phyloP scores from a whole-genome alignment of 495 filamentous ascomycete genomes.

The Immersiella caudata region DNA sequence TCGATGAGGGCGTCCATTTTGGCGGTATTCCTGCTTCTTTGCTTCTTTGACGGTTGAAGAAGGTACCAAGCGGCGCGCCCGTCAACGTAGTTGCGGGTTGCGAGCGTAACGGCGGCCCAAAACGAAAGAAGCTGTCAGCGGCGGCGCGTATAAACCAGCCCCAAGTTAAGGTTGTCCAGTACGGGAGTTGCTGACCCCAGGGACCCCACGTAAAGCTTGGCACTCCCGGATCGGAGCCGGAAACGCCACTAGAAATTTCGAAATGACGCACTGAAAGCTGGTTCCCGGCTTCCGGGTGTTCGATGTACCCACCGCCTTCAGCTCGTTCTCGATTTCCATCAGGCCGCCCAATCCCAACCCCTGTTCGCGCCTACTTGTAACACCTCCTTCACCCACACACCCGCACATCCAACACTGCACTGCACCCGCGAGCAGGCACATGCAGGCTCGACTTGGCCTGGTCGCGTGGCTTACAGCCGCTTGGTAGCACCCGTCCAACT shows the following conservation, averaged over 20 bases:
- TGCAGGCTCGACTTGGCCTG: conserved; percentile 17
- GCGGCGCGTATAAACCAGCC: too few relatives aligned
- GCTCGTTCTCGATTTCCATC: background rate
- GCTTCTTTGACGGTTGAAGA: too few relatives aligned
- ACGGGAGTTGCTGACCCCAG: background rate
- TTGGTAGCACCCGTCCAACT: background rate
- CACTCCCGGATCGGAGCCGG: conserved; percentile 13
- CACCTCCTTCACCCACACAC: conserved; percentile 3
- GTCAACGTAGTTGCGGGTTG: background rate
- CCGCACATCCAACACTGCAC: background rate
- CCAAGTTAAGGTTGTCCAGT: background rate
- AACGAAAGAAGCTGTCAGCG: background rate
- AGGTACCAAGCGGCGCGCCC: too few relatives aligned
- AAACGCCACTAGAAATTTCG: conserved; percentile 7
- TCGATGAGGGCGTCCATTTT: conserved; percentile 91
- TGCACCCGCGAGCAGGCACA: conserved; percentile 11
- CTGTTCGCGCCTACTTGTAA: conserved; percentile 12
- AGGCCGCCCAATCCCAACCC: conserved; percentile 21
- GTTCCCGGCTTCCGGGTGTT: background rate
- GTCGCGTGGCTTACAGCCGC: conserved; percentile 24
- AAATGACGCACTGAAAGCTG: conserved; percentile 16
- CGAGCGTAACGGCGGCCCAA: background rate
- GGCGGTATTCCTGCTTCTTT: background rate
- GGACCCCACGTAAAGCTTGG: background rate
- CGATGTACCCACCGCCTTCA: background rate